Conservation (phyloP, 1,284 basidiomycete species). For the Cutaneotrichosporon mucoides region DNA sequence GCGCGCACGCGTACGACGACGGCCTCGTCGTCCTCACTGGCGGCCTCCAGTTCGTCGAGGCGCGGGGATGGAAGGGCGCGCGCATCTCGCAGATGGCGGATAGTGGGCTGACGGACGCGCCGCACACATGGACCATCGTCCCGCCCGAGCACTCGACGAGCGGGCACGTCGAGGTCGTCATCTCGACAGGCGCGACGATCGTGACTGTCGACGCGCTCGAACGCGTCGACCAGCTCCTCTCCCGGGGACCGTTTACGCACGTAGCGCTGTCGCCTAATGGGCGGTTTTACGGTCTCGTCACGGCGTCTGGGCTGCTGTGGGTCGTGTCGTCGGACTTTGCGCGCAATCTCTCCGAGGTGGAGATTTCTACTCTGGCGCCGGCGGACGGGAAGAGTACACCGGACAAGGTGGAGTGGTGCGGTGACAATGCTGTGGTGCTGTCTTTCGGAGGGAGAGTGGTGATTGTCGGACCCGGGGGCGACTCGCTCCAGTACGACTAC, state of each 20-base stretch:
- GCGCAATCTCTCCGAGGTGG: constrained; percentile 80
- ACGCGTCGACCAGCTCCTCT: constrained; percentile 74
- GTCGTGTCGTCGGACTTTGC: constrained; percentile 92
- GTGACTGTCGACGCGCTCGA: constrained; percentile 80
- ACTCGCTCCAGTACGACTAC: constrained; percentile 80
- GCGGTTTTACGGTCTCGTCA: constrained; percentile 82
- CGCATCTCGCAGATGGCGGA: constrained; percentile 61
- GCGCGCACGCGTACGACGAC: constrained; percentile 77
- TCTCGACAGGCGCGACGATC: constrained; percentile 72
- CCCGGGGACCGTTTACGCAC: constrained; percentile 80
- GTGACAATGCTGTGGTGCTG: constrained; percentile 87
- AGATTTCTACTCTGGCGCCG: constrained; percentile 51
- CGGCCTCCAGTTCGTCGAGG: constrained; percentile 71
- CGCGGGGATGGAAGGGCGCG: constrained; percentile 76
- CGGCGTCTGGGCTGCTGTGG: constrained; percentile 68
- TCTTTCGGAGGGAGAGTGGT: constrained; percentile 72
- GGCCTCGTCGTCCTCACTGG: constrained; percentile 84
- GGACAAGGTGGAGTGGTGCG: constrained; percentile 85
- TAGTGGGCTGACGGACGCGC: constrained; percentile 67
- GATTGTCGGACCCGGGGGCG: constrained; percentile 87
- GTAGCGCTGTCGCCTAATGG: constrained; percentile 89
- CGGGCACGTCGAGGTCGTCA: constrained; percentile 77
- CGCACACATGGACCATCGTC: constrained; percentile 76
- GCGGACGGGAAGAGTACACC: constrained; percentile 36
- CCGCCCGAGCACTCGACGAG: constrained; percentile 80